A percentile compares a stretch with the other conserved stretches of the same genome.
Conservation (phyloP, 305 asterid genomes). For the Withania somnifera region DNA sequence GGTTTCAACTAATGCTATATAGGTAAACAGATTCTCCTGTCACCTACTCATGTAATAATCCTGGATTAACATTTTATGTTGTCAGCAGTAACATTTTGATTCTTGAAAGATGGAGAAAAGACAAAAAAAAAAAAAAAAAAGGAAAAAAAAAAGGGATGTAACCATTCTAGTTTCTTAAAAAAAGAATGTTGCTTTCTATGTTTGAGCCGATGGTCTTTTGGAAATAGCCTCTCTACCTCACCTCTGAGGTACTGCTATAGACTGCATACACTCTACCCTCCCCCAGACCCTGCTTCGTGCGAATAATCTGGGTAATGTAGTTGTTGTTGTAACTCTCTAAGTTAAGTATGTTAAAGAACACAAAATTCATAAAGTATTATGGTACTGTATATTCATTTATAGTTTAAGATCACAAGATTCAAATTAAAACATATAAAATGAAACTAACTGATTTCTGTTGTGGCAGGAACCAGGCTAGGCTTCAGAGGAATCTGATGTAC, state of each 20-base stretch:
- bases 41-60: background rate
- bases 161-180: background rate
- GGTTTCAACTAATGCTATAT: background rate
- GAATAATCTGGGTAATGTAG: too few species aligned
- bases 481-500: constrained; percentile 88
- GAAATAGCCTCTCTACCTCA: too few species aligned
- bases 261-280: too few species aligned
- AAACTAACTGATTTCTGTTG: background rate
- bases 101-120: background rate
- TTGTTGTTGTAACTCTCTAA: background rate
- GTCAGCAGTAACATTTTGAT: background rate
- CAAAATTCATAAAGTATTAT: too few species aligned
- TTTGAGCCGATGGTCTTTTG: too few species aligned
- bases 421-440: background rate
- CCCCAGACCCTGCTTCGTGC: too few species aligned
- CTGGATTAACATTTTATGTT: background rate
- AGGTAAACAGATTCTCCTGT: background rate
- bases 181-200: background rate
- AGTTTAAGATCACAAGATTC: background rate
- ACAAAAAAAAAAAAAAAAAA: too few species aligned
- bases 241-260: too few species aligned
- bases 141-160: too few species aligned
- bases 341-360: background rate
- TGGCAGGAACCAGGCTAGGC: constrained; percentile 72
- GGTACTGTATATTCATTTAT: too few species aligned